Conservation (phyloP, 1,139 yeast species). For the Pichia sp. region DNA sequence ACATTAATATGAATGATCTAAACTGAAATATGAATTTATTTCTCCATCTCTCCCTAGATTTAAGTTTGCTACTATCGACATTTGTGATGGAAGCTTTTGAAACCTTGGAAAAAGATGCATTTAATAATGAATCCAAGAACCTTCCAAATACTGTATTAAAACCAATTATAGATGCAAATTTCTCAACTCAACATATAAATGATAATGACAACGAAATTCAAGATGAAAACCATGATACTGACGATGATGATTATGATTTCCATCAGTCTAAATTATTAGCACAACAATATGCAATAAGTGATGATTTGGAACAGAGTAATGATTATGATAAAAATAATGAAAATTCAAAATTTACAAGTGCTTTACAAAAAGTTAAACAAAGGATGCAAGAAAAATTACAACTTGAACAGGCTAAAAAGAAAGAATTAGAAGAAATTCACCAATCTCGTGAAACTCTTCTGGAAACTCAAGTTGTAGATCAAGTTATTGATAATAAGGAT, state of each 20-base stretch:
- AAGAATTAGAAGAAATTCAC: background rate
- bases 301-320: background rate
- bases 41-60: too few relatives aligned
- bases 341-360: background rate
- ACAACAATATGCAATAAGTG: conserved; percentile 8
- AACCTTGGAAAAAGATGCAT: background rate
- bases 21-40: too few relatives aligned
- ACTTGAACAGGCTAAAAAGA: background rate
- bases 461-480: too few relatives aligned
- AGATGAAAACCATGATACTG: background rate
- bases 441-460: too few relatives aligned
- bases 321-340: too few relatives aligned
- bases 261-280: conserved; percentile 10
- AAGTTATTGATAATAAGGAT: background rate
- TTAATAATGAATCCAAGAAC: background rate
- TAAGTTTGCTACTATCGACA: too few relatives aligned
- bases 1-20: too few relatives aligned
- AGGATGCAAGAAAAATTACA: conserved; percentile 1
- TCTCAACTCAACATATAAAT: background rate
- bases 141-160: background rate
- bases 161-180: background rate
- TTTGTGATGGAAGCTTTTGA: too few relatives aligned
- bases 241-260: conserved; percentile 9
- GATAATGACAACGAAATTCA: background rate
- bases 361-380: conserved; percentile 5